phyloP scores from a whole-genome alignment of 352 stramenopile species.

The Aphanomyces euteiches region DNA sequence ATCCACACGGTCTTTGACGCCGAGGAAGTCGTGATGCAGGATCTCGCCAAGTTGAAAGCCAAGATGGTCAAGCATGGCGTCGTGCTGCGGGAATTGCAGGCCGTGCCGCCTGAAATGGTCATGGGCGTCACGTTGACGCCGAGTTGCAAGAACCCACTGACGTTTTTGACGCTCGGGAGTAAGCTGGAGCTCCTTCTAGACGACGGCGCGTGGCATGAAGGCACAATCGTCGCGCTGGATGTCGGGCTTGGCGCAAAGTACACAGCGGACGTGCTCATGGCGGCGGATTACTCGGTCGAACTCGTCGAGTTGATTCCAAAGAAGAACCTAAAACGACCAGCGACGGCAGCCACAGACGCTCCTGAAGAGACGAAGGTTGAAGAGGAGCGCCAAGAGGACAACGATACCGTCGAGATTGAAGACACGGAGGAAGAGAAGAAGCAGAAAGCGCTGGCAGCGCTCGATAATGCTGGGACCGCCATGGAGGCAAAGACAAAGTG shows the following conservation, averaged over 20 bases:
- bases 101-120: conserved; percentile 35
- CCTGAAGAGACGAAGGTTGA: neutral
- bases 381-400: neutral
- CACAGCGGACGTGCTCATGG: conserved; percentile 58
- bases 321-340: conserved; percentile 15
- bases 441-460: conserved; percentile 35
- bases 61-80: conserved; percentile 3
- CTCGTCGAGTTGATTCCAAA: conserved; percentile 55
- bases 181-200: conserved; percentile 67
- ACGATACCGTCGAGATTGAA: neutral
- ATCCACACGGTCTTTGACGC: conserved; percentile 13
- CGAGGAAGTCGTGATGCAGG: conserved; percentile 11
- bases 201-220: conserved; percentile 69
- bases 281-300: conserved; percentile 59
- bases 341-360: neutral
- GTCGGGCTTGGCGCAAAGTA: conserved; percentile 55
- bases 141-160: conserved; percentile 52
- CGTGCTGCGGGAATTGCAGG: conserved; percentile 21
- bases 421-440: conserved; percentile 32
- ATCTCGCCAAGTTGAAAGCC: conserved; percentile 10
- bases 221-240: conserved; percentile 51
- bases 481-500: conserved; percentile 33
- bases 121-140: conserved; percentile 30
- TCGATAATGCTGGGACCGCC: conserved; percentile 29
- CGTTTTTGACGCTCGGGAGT: conserved; percentile 54